Evolutionary conservation across 2,329 filamentous ascomycete genomes (phyloP).

Genomic region (Colletotrichum liriopes): DNA sequence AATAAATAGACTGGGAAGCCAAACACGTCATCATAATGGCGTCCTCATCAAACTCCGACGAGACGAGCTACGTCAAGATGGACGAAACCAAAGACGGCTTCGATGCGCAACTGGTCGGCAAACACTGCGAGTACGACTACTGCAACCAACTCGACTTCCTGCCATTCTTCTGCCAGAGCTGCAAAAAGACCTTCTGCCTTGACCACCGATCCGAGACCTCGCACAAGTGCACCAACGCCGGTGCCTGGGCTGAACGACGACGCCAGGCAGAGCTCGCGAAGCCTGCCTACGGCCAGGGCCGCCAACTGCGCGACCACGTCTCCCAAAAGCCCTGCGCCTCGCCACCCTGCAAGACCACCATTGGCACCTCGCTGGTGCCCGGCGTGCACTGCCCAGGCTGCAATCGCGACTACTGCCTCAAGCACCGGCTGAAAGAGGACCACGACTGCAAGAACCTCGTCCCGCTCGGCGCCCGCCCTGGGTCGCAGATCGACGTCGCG

Average conservation of each 20-base stretch:
- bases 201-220: constrained; percentile 91
- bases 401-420: constrained; percentile 82
- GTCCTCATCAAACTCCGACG: constrained; percentile 63
- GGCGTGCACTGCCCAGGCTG: constrained; percentile 81
- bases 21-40: constrained; percentile 61
- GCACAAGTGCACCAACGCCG: constrained; percentile 77
- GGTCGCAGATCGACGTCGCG: constrained; percentile 63
- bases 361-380: constrained; percentile 78
- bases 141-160: constrained; percentile 97
- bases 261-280: constrained; percentile 69
- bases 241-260: constrained; percentile 74
- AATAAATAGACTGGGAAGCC: constrained; percentile 29
- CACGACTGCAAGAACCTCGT: constrained; percentile 87
- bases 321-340: constrained; percentile 79
- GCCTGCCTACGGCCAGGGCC: constrained; percentile 69
- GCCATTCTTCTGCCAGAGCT: constrained; percentile 94
- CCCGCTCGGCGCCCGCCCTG: constrained; percentile 67
- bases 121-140: constrained; percentile 91
- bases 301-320: constrained; percentile 68
- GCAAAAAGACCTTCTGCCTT: constrained; percentile 87
- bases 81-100: constrained; percentile 65
- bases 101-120: constrained; percentile 89
- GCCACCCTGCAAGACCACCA: constrained; percentile 76
- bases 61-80: constrained; percentile 79
- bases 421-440: constrained; percentile 83